Evolutionary conservation across 257 asterid species (phyloP), one percentile per base, ranked within the genome.

Genomic region (Solanum ossicruentum): DNA sequence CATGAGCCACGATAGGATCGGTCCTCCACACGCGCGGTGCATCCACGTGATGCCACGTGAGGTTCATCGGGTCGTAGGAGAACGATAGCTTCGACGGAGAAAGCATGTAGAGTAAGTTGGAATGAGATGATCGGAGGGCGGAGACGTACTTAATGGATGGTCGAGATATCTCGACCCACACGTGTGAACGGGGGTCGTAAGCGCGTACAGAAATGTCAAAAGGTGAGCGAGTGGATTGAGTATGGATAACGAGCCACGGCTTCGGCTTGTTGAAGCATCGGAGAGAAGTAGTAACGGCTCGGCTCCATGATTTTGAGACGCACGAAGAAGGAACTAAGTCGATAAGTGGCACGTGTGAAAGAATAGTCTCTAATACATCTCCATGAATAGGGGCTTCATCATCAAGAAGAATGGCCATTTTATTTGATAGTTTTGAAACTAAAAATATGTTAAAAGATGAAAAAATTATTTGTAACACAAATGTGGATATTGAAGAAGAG

Each of bases 171-270:
- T 84, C 43, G 56, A 92, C 65, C 98, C 97, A 95, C 73, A 79
- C 47, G n/a, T 78, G 21, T 0, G 98, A 95, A n/a, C 93, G 92
- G 0, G 95, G 98, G 67, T 95, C 98, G 81, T 92, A 95, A 0
- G 94, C 97, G 52, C 45, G 86, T 2, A 91, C 69, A 1, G 90
- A 5, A 86, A 89, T 72, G 83, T 88, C 36, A 88, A 89, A 86
- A 0, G 93, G 95, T 11, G 84, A 66, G 18, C 91, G 89, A 60
- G 83, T 83, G 83, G 85, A 45, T 72, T 93, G 98, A 60, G 90
- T 66, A 91, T 92, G 96, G 87, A 93, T 72, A 87, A 95, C 71
- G 15, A 95, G 90, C 98, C 98, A 95, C 0, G 98, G 98, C 12
- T 88, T 89, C 3, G 88, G 93, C 84, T 67, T 83, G 84, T 87